Percentiles rank a stretch among this genome's conserved stretches.
Evolutionary conservation across 345 rosid species (phyloP).

Genomic region (Corchorus capsularis): DNA sequence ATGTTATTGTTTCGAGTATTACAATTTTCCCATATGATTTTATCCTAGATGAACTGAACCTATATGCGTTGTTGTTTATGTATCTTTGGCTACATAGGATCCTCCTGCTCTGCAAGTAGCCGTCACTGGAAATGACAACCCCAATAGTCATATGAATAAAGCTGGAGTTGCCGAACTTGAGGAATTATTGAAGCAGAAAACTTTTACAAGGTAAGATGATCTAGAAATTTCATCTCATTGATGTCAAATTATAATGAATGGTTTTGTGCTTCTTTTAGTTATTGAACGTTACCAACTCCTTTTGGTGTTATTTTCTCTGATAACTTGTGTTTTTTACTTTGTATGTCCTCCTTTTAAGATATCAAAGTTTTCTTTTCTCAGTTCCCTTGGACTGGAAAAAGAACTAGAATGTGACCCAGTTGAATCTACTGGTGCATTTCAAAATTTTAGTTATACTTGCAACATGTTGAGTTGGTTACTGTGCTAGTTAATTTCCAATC

Average conservation of each 20-base stretch:
- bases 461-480: neutral
- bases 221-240: neutral
- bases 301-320: neutral
- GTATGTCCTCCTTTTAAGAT: neutral
- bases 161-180: conserved; percentile 54
- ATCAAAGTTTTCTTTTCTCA: no score
- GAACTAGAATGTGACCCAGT: neutral
- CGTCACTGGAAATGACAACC: conserved; percentile 28
- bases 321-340: neutral
- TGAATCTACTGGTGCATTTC: neutral
- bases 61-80: conserved; percentile 25
- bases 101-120: conserved; percentile 33
- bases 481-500: neutral
- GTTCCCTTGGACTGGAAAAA: neutral
- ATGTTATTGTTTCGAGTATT: neutral
- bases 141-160: conserved; percentile 26
- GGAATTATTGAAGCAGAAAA: conserved; percentile 63
- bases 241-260: neutral
- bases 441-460: neutral
- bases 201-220: conserved; percentile 68
- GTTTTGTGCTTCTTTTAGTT: neutral
- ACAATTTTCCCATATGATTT: neutral
- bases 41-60: neutral
- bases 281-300: neutral
- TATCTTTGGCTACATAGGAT: conserved; percentile 35